Percentiles rank a stretch among this genome's conserved stretches.
Evolutionary conservation across 345 rosid species (phyloP).

Genomic region (Eucalyptus dawsonii): DNA sequence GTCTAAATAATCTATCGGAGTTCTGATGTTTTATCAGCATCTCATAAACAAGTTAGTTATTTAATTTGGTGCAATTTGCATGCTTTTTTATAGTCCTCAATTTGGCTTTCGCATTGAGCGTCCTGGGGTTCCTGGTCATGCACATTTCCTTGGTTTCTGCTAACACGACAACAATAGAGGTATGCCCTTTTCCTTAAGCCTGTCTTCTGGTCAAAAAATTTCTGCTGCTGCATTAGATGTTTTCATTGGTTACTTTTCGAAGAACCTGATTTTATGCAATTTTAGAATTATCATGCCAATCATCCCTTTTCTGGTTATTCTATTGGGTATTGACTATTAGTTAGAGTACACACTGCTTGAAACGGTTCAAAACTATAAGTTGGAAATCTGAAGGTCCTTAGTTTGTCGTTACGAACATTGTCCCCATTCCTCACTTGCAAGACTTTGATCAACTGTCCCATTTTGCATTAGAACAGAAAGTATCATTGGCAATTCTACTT

Average conservation of each 20-base stretch:
- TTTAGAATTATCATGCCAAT: not conserved
- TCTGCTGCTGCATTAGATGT: not conserved
- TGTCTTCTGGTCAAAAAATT: not conserved
- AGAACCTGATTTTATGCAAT: not conserved
- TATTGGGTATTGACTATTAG: not conserved
- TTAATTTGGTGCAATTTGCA: conserved; percentile 1
- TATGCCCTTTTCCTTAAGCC: conserved; percentile 1
- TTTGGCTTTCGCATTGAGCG: conserved; percentile 89
- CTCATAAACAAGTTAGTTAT: not conserved
- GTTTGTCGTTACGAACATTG: not conserved
- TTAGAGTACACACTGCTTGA: not conserved
- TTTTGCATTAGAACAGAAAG: not conserved
- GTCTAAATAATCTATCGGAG: not conserved
- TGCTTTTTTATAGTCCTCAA: conserved; percentile 45
- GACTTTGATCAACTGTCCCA: not conserved
- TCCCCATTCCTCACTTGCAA: not conserved
- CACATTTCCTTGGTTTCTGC: conserved; percentile 75
- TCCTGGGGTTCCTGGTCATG: conserved; percentile 90
- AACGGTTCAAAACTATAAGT: not conserved
- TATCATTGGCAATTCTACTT: not conserved
- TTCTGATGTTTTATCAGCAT: not conserved
- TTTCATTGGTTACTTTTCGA: not conserved
- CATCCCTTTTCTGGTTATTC: not conserved
- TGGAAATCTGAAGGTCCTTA: not conserved
- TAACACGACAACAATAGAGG: conserved; percentile 97